These are phyloP conservation scores for Aspergillus calidoustus DNA, from an alignment of 2,329 filamentous ascomycete genomes.

Conservation along the genomic window DNA sequence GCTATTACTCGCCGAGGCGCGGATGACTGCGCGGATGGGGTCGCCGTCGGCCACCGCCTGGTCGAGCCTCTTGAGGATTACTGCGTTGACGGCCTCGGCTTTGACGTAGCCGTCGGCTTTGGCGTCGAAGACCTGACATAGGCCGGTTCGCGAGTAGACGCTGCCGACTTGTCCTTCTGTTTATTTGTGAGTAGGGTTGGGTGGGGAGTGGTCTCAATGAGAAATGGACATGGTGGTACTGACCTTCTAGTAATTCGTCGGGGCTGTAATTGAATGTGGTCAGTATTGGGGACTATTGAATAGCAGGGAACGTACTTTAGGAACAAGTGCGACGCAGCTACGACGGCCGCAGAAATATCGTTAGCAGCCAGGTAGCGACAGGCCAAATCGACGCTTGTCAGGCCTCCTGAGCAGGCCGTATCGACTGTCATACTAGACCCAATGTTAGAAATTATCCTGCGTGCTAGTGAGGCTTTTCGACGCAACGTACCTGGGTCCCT, in stretches of 20 bases:
- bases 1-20: conserved; percentile 25
- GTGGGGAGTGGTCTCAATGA: too few species aligned
- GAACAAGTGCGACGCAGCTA: conserved; percentile 37
- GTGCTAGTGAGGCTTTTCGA: too few species aligned
- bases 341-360: conserved; percentile 34
- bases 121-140: conserved; percentile 31
- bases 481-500: conserved; percentile 32
- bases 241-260: neutral
- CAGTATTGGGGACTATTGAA: conserved; percentile 14
- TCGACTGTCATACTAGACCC: conserved; percentile 39
- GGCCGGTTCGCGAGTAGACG: conserved; percentile 36
- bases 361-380: conserved; percentile 13
- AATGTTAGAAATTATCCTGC: neutral
- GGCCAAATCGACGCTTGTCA: conserved; percentile 31
- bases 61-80: conserved; percentile 32
- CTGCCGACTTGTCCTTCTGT: conserved; percentile 30
- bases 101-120: conserved; percentile 36
- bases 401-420: conserved; percentile 46
- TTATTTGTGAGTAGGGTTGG: neutral
- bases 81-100: conserved; percentile 36
- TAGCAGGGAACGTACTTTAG: conserved; percentile 29
- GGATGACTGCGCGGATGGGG: conserved; percentile 35
- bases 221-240: neutral
- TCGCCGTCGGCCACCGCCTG: conserved; percentile 35
- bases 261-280: neutral